phyloP scores from a whole-genome alignment of 805 yeast genomes.

The Saccharomycopsis fodiens region DNA sequence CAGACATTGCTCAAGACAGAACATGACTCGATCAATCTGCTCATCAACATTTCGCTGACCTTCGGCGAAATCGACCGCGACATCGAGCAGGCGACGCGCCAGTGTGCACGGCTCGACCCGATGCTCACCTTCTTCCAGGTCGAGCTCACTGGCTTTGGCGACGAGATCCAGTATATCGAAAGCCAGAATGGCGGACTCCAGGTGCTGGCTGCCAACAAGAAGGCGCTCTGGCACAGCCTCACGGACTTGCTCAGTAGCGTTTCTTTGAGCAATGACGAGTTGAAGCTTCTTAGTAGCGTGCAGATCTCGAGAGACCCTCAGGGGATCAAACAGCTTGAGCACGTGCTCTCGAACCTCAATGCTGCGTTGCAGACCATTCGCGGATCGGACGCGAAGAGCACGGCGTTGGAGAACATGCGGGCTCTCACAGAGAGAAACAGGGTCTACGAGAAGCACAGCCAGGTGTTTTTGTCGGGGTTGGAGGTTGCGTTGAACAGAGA shows the following conservation, averaged over 20 bases:
- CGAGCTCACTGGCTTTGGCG: conserved; percentile 54
- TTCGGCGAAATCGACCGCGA: conserved; percentile 36
- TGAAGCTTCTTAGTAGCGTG: conserved; percentile 38
- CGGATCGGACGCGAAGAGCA: conserved; percentile 32
- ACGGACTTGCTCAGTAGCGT: conserved; percentile 64
- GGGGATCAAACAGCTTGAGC: conserved; percentile 43
- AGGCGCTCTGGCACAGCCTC: conserved; percentile 62
- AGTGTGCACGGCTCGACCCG: conserved; percentile 50
- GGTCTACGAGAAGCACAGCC: conserved; percentile 49
- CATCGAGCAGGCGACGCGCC: conserved; percentile 37
- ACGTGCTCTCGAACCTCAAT: conserved; percentile 45
- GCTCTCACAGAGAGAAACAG: conserved; percentile 63
- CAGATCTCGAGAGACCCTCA: conserved; percentile 41
- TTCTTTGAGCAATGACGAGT: conserved; percentile 49
- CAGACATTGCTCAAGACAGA: conserved; percentile 56
- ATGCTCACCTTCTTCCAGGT: conserved; percentile 49
- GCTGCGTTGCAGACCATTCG: conserved; percentile 60
- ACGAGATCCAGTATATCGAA: conserved; percentile 66
- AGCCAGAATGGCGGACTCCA: conserved; percentile 75
- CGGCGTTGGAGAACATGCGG: conserved; percentile 53
- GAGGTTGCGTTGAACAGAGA: conserved; percentile 35
- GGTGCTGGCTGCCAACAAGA: conserved; percentile 74
- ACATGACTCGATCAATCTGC: conserved; percentile 49
- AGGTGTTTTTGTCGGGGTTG: conserved; percentile 41
- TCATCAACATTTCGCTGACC: conserved; percentile 42